A percentile compares a stretch with the other conserved stretches of the same genome.
phyloP scores from a whole-genome alignment of 139 green algal species.

The Desmodesmus armatus region DNA sequence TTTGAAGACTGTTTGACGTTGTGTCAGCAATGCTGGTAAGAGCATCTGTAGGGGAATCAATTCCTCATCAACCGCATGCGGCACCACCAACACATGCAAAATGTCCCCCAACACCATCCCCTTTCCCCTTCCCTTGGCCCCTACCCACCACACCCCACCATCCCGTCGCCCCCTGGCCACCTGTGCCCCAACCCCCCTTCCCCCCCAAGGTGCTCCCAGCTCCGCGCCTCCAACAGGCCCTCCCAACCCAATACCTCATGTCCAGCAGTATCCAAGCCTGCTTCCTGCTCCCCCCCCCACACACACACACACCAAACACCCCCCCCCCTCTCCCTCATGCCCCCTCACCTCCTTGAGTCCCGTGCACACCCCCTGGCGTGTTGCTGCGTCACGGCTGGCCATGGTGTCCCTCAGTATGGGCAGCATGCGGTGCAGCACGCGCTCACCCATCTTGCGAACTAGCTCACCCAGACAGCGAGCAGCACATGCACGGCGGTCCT shows the following conservation, averaged over 20 bases:
- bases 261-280: no score
- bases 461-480: slow-evolving; percentile 94
- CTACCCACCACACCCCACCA: no score
- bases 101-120: no score
- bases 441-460: slow-evolving; percentile 97
- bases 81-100: no score
- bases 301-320: not conserved
- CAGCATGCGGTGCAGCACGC: slow-evolving; percentile 89
- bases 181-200: no score
- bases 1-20: slow-evolving; percentile 11
- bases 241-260: no score
- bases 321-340: not conserved
- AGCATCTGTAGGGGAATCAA: slow-evolving; percentile 16
- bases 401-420: slow-evolving; percentile 91
- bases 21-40: not conserved
- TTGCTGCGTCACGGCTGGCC: slow-evolving; percentile 41
- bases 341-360: slow-evolving; percentile 65
- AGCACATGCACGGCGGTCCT: slow-evolving; percentile 65
- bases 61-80: slow-evolving; percentile 6
- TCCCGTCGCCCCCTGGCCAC: no score
- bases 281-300: no score
- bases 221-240: no score
- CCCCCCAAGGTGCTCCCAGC: no score
- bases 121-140: no score
- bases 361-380: slow-evolving; percentile 75